Conservation (phyloP, 2,329 filamentous ascomycete genomes). For the Trichoderma endophyticum region DNA sequence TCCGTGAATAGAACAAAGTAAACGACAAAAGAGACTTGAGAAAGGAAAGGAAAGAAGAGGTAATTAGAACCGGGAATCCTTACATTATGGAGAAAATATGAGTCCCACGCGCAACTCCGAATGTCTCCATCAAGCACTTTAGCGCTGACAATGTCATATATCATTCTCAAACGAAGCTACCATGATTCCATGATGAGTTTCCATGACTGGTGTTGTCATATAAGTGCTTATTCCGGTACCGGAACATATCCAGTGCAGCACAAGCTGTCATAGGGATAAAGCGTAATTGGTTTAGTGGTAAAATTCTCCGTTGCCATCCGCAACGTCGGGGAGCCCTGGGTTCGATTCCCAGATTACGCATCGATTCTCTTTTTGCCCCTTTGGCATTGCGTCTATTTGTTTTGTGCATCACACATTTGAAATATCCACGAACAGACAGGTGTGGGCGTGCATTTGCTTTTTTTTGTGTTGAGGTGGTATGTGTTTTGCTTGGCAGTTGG, state of each 20-base stretch:
- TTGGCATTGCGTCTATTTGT: background rate
- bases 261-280: background rate
- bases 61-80: background rate
- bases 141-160: background rate
- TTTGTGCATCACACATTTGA: background rate
- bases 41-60: background rate
- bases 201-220: background rate
- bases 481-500: background rate
- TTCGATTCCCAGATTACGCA: conserved; percentile 37
- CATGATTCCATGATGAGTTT: background rate
- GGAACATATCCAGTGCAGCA: background rate
- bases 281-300: conserved; percentile 37
- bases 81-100: background rate
- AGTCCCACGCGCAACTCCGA: background rate
- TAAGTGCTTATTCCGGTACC: background rate
- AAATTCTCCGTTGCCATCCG: conserved; percentile 36
- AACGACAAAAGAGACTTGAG: background rate
- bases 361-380: conserved; percentile 17
- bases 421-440: background rate
- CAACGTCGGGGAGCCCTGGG: conserved; percentile 34
- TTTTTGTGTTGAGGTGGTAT: background rate
- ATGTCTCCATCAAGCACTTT: background rate
- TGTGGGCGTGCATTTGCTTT: background rate
- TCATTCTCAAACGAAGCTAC: background rate
- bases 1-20: background rate